These are phyloP conservation scores for Exophiala dermatitidis DNA, from an alignment of 2,329 filamentous ascomycete species.

Conservation along the genomic window DNA sequence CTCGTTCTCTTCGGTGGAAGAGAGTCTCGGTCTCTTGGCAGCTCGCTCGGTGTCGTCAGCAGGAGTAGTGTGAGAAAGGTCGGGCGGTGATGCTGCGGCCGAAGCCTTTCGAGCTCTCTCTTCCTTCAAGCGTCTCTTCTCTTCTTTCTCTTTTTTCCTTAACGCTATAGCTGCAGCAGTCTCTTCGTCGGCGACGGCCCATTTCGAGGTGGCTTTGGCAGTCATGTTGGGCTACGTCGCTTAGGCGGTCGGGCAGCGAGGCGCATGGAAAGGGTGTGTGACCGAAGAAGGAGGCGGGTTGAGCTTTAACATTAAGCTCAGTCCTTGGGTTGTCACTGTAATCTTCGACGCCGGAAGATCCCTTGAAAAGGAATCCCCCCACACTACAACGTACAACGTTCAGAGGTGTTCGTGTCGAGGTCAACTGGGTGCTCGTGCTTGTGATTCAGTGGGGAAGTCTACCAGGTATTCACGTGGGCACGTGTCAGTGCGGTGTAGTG, in stretches of 20 bases:
- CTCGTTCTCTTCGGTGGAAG: conserved; percentile 39
- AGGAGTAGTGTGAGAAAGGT: conserved; percentile 22
- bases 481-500: not conserved
- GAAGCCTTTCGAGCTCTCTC: conserved; percentile 62
- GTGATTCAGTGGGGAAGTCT: too few species aligned
- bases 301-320: too few species aligned
- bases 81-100: conserved; percentile 60
- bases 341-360: too few species aligned
- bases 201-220: conserved; percentile 54
- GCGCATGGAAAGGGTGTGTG: not conserved
- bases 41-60: conserved; percentile 38
- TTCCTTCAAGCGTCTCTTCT: conserved; percentile 75
- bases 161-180: conserved; percentile 60
- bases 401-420: too few species aligned
- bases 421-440: too few species aligned
- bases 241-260: too few species aligned
- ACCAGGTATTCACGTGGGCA: not conserved
- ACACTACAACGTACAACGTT: too few species aligned
- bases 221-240: not conserved
- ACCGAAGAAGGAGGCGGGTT: not conserved
- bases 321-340: too few species aligned
- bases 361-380: too few species aligned
- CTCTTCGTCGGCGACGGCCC: conserved; percentile 80
- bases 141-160: conserved; percentile 74
- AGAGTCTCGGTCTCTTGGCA: conserved; percentile 56